A percentile compares a stretch with the other conserved stretches of the same genome.
phyloP scores from a whole-genome alignment of 352 stramenopile genomes.

The Thraustochytrium aureum region DNA sequence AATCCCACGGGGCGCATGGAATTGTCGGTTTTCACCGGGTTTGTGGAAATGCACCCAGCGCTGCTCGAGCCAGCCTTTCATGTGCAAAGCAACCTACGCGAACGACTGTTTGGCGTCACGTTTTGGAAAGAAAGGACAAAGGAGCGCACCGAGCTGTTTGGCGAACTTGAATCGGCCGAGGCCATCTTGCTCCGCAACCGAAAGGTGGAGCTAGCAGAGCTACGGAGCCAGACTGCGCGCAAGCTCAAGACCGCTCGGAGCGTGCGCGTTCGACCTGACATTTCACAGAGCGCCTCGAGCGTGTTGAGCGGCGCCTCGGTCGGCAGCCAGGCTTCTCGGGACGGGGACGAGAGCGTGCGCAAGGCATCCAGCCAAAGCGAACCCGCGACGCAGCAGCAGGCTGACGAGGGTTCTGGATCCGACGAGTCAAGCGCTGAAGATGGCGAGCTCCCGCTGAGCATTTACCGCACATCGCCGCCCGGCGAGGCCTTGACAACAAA shows the following conservation, averaged over 20 bases:
- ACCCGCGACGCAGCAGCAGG: neutral
- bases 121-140: slow-evolving; percentile 18
- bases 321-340: neutral
- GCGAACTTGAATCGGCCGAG: slow-evolving; percentile 37
- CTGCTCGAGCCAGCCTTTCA: slow-evolving; percentile 10
- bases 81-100: slow-evolving; percentile 10
- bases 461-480: neutral
- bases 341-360: neutral
- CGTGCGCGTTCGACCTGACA: neutral
- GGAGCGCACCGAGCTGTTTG: slow-evolving; percentile 31
- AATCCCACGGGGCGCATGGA: neutral
- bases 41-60: neutral
- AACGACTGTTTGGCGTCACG: neutral
- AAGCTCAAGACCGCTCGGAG: neutral
- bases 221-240: neutral
- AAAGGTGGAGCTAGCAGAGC: neutral
- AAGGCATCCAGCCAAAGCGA: neutral
- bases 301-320: neutral
- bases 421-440: neutral
- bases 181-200: slow-evolving; percentile 27
- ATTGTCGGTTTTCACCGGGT: neutral
- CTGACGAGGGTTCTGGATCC: neutral
- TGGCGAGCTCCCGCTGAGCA: neutral
- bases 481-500: neutral
- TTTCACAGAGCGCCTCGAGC: neutral